phyloP scores from a whole-genome alignment of 2,329 filamentous ascomycete species.

The Ophiostoma pallidulum region DNA sequence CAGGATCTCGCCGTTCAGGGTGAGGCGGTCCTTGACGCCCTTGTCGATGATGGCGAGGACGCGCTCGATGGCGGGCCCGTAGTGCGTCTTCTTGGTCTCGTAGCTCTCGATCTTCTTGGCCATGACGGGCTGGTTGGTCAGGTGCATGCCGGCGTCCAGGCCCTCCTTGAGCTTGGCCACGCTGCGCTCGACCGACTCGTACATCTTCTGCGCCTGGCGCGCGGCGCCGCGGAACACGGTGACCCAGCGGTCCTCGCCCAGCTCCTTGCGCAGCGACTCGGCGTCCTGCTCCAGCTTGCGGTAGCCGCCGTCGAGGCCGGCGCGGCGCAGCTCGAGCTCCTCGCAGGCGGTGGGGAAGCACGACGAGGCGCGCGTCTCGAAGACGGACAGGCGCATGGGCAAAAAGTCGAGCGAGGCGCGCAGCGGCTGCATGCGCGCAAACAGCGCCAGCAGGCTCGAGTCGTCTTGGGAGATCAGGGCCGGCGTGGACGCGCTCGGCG shows the following conservation, averaged over 20 bases:
- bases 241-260: conserved; percentile 94
- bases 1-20: conserved; percentile 91
- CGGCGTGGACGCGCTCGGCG: conserved; percentile 29
- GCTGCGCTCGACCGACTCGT: conserved; percentile 85
- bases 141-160: conserved; percentile 63
- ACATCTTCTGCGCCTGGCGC: conserved; percentile 90
- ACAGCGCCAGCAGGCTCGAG: conserved; percentile 76
- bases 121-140: conserved; percentile 60
- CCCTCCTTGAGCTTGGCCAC: conserved; percentile 72
- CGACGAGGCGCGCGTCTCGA: conserved; percentile 64
- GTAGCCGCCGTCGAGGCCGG: conserved; percentile 73
- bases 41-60: conserved; percentile 89
- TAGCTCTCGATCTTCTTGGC: conserved; percentile 85
- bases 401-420: conserved; percentile 90
- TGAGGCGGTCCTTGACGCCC: conserved; percentile 89
- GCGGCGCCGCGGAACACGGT: conserved; percentile 90
- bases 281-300: conserved; percentile 83
- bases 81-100: conserved; percentile 89
- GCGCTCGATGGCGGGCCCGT: conserved; percentile 83
- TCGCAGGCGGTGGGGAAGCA: conserved; percentile 87
- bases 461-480: conserved; percentile 66
- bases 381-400: conserved; percentile 85
- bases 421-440: conserved; percentile 90
- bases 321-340: conserved; percentile 69
- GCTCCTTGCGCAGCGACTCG: conserved; percentile 76